Conservation (phyloP, 2,329 filamentous ascomycete genomes). For the Colletotrichum phormii region DNA sequence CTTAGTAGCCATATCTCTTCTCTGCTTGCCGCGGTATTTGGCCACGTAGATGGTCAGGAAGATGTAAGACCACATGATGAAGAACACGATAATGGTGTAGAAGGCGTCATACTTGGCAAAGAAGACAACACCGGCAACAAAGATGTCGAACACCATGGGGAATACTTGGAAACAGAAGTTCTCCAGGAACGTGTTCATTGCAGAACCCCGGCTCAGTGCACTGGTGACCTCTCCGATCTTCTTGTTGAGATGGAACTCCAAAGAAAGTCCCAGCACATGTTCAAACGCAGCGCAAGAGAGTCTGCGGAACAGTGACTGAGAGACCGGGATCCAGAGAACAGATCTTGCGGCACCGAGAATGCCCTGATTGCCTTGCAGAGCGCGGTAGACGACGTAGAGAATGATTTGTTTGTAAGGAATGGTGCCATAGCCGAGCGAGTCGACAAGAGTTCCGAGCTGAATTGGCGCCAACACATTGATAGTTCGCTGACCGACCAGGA, state of each 20-base stretch:
- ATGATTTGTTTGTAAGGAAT: constrained; percentile 56
- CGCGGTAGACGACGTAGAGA: constrained; percentile 57
- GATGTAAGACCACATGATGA: constrained; percentile 62
- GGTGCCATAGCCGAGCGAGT: constrained; percentile 52
- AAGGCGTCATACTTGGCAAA: constrained; percentile 59
- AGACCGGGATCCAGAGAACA: constrained; percentile 61
- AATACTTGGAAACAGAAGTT: constrained; percentile 61
- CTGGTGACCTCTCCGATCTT: constrained; percentile 63
- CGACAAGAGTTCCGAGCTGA: constrained; percentile 55
- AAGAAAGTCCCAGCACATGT: constrained; percentile 57
- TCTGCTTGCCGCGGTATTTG: constrained; percentile 55
- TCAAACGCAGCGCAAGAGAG: constrained; percentile 59
- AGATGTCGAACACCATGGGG: constrained; percentile 62
- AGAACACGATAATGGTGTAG: constrained; percentile 60
- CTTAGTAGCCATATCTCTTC: constrained; percentile 57
- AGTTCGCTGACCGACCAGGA: constrained; percentile 55
- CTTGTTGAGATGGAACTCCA: constrained; percentile 64
- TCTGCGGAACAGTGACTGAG: constrained; percentile 55
- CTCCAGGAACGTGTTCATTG: constrained; percentile 62
- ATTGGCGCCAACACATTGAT: constrained; percentile 57
- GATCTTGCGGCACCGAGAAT: constrained; percentile 54
- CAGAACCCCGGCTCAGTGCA: constrained; percentile 58
- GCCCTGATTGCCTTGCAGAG: constrained; percentile 59
- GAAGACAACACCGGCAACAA: constrained; percentile 60
- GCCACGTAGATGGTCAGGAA: constrained; percentile 64